Percentiles rank a stretch among this genome's conserved stretches.
Conservation (phyloP, 2,329 filamentous ascomycete genomes). For the Scedosporium apiospermum region DNA sequence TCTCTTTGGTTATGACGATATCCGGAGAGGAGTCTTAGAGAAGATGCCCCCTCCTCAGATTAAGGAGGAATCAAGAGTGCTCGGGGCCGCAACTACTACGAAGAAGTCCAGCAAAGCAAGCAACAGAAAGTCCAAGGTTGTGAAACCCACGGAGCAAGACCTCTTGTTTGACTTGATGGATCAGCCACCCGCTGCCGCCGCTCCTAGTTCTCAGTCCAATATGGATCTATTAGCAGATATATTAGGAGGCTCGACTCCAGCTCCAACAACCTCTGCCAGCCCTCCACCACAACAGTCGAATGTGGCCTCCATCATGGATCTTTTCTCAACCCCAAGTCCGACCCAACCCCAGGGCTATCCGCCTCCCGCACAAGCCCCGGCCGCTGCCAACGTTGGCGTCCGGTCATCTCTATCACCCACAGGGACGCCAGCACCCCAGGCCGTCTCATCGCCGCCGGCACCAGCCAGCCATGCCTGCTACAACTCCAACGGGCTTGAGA, state of each 20-base stretch:
- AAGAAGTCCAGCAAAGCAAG: conserved; percentile 58
- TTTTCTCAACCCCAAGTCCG: conserved; percentile 52
- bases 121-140: conserved; percentile 65
- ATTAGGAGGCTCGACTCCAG: conserved; percentile 51
- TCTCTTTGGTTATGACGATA: conserved; percentile 81
- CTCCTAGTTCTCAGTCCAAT: conserved; percentile 53
- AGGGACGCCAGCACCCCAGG: conserved; percentile 25
- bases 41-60: conserved; percentile 98
- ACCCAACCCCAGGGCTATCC: conserved; percentile 19
- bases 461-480: conserved; percentile 57
- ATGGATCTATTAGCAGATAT: conserved; percentile 88
- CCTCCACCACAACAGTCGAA: conserved; percentile 47
- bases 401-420: conserved; percentile 37
- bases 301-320: conserved; percentile 75
- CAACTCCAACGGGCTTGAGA: conserved; percentile 71
- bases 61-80: conserved; percentile 83
- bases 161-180: conserved; percentile 89
- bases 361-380: conserved; percentile 20
- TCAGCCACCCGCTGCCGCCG: conserved; percentile 45
- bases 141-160: conserved; percentile 84
- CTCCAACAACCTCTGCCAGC: conserved; percentile 27
- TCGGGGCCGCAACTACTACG: conserved; percentile 61
- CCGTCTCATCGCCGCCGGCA: conserved; percentile 12
- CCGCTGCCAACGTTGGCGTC: conserved; percentile 37
- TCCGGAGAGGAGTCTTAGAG: conserved; percentile 83